phyloP scores from a whole-genome alignment of 1,284 basidiomycete species.

The Hortiboletus rubellus region DNA sequence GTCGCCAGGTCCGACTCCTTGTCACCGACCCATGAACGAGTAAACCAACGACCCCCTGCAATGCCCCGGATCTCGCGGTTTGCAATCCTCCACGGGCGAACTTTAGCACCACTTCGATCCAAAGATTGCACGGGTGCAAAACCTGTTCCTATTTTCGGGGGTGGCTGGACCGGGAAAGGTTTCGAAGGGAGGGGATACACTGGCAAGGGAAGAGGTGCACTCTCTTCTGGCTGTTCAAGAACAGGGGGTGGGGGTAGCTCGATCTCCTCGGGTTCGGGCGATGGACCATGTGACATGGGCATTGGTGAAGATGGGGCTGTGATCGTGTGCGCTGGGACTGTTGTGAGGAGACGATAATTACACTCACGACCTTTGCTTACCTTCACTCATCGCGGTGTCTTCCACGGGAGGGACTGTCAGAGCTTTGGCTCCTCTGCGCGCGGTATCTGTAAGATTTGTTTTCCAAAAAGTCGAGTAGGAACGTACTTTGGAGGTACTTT shows the following conservation, averaged over 20 bases:
- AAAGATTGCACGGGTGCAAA: constrained; percentile 65
- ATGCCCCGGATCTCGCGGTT: constrained; percentile 76
- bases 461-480: background rate
- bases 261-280: constrained; percentile 31
- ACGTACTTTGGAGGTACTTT: constrained; percentile 45
- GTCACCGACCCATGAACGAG: constrained; percentile 73
- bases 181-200: constrained; percentile 74
- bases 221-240: constrained; percentile 55
- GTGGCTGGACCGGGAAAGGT: constrained; percentile 75
- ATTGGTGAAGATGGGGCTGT: constrained; percentile 50
- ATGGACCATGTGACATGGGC: constrained; percentile 27
- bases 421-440: constrained; percentile 22
- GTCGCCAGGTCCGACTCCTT: constrained; percentile 65
- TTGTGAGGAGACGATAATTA: background rate
- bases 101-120: constrained; percentile 59
- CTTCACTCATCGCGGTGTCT: constrained; percentile 45
- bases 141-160: constrained; percentile 69
- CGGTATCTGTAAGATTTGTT: background rate
- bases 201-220: constrained; percentile 63
- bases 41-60: constrained; percentile 76
- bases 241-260: constrained; percentile 31
- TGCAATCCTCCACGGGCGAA: constrained; percentile 68
- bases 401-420: constrained; percentile 25
- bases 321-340: constrained; percentile 37
- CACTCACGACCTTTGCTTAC: constrained; percentile 28